phyloP scores from a whole-genome alignment of 2,329 filamentous ascomycete species.

The Lizonia empirigonia region DNA sequence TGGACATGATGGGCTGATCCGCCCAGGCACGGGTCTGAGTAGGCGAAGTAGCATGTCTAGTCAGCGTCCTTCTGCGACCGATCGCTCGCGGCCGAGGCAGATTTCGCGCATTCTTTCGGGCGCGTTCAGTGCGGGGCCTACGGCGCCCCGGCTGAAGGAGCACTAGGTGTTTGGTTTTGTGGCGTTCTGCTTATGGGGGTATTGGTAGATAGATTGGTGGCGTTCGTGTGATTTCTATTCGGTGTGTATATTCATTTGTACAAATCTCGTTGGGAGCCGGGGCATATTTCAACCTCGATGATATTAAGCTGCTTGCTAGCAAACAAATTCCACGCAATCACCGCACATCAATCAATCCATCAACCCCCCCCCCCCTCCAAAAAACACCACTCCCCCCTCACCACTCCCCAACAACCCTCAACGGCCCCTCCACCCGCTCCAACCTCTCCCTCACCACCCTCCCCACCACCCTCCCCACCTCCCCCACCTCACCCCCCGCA shows the following conservation, averaged over 20 bases:
- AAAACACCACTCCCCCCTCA: too few relatives aligned
- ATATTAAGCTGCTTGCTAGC: too few relatives aligned
- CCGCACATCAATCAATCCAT: background rate
- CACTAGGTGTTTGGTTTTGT: background rate
- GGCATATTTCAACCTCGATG: too few relatives aligned
- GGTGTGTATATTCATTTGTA: background rate
- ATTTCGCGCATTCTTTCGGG: conserved; percentile 29
- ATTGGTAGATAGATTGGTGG: conserved; percentile 4
- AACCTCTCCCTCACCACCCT: conserved; percentile 32
- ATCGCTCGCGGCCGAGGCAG: conserved; percentile 26
- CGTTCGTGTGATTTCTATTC: background rate
- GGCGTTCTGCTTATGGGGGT: background rate
- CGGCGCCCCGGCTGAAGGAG: conserved; percentile 13
- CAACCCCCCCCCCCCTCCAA: too few relatives aligned
- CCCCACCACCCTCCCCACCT: conserved; percentile 53
- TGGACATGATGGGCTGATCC: conserved; percentile 15
- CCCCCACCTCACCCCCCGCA: conserved; percentile 58
- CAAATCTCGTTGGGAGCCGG: too few relatives aligned
- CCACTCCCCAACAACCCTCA: conserved; percentile 41
- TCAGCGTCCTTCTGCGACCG: conserved; percentile 8
- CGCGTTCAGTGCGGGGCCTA: conserved; percentile 32
- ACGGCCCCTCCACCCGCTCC: conserved; percentile 26
- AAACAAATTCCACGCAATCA: too few relatives aligned
- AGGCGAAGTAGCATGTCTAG: conserved; percentile 22
- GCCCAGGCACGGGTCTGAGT: conserved; percentile 30